Evolutionary conservation across 768 basidiomycete species (phyloP), one percentile per base, ranked within the genome.

Genomic region (Cystofilobasidium macerans): DNA sequence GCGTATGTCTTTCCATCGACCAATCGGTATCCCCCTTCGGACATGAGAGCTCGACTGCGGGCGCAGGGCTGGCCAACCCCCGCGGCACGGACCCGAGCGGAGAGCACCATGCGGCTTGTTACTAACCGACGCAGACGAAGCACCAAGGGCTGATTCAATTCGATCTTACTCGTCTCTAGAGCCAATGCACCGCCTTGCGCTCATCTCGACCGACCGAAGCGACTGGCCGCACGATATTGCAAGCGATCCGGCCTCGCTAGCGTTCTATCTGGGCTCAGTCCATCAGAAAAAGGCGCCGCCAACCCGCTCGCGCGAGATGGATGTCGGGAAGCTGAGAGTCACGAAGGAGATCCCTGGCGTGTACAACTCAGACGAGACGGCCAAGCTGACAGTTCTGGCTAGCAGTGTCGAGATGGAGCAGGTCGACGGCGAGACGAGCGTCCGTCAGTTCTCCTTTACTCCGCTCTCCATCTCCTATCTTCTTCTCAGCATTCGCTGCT

Each of bases 161-260:
- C 36, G 12, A 22, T 20, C 22, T 26, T 7, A n/a, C 6, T 58
- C 56, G 54, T 28, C 54, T 65, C 9, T 59, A 67, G 65, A 67
- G 43, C 42, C 65, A 5, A 67, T 67, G 65, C 65, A 62, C 30
- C 65, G 65, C 1, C 73, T 92, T 86, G 80, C 94, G 38, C 79
- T 97, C 38, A 87, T 97, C 61, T 92, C 89, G 1, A 94, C 91
- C 0, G 90, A 90, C 8, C 85, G 87, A 76, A 80, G 84, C 24
- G 90, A 98, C 77, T 97, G 93, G 93, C 82, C 84, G 43, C 80
- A 80, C 47, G 85, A 91, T 48, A 83, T 97, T 18, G 33, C 66
- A 2, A 82, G 85, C 65, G 86, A 82, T 32, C 77, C 80, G 30
- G 82, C 81, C 57, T 84, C 86, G 7, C 82, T 98, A 30, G 88